Conservation (phyloP, 2,329 filamentous ascomycete species). For the Dothistroma pini region DNA sequence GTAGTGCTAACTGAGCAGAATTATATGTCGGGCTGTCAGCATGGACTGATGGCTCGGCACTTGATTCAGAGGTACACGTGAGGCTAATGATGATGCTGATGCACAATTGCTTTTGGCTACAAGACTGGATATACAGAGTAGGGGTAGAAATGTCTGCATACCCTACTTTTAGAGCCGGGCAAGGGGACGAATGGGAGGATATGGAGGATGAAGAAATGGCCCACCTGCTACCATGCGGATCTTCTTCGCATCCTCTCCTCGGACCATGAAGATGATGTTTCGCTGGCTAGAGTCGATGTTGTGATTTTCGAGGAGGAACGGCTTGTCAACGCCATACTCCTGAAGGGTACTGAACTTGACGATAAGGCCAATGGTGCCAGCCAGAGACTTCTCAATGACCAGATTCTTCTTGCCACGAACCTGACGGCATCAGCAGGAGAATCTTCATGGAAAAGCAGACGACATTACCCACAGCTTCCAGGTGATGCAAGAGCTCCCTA, state of each 20-base stretch:
- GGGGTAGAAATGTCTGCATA: slow-evolving; percentile 47
- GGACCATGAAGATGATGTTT: slow-evolving; percentile 90
- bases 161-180: slow-evolving; percentile 58
- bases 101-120: slow-evolving; percentile 33
- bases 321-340: slow-evolving; percentile 96
- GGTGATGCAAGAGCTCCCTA: slow-evolving; percentile 82
- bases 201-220: slow-evolving; percentile 20
- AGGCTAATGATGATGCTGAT: slow-evolving; percentile 24
- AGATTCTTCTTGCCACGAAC: slow-evolving; percentile 98
- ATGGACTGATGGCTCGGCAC: slow-evolving; percentile 33
- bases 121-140: slow-evolving; percentile 52
- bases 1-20: slow-evolving; percentile 1
- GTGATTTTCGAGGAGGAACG: slow-evolving; percentile 93
- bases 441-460: slow-evolving; percentile 25
- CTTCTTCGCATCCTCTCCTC: slow-evolving; percentile 82
- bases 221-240: slow-evolving; percentile 84
- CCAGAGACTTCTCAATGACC: slow-evolving; percentile 84
- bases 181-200: slow-evolving; percentile 16
- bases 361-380: slow-evolving; percentile 83
- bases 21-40: slow-evolving; percentile 51
- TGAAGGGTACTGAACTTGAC: slow-evolving; percentile 94
- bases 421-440: slow-evolving; percentile 46
- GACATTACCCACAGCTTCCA: slow-evolving; percentile 80
- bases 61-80: slow-evolving; percentile 21
- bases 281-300: slow-evolving; percentile 93